These are phyloP conservation scores for Miscanthus lutarioriparius DNA, from an alignment of 176 grass and related monocot species.

Conservation along the genomic window DNA sequence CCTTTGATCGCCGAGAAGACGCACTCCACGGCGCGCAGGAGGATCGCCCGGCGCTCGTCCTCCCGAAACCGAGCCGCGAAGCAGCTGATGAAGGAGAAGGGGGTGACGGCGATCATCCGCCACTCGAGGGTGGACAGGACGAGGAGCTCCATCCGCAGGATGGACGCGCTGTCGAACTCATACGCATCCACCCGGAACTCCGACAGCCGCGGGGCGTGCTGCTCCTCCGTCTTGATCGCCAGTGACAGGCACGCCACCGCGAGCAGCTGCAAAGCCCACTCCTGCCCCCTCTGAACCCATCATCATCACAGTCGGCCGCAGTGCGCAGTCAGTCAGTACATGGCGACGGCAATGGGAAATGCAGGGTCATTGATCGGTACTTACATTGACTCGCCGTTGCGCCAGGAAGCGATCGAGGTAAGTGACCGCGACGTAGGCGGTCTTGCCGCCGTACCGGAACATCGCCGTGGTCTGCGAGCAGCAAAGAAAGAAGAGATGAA, in stretches of 20 bases:
- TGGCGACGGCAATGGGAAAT: neutral
- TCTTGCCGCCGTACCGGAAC: constrained; percentile 61
- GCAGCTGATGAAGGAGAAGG: constrained; percentile 79
- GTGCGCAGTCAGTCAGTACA: constrained; percentile 15
- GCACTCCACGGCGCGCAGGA: constrained; percentile 53
- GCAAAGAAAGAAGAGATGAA: neutral
- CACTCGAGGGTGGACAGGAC: constrained; percentile 67
- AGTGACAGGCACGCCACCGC: constrained; percentile 80
- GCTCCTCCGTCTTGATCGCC: constrained; percentile 89
- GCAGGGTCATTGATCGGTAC: neutral
- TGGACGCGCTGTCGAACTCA: constrained; percentile 41
- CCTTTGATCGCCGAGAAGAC: constrained; percentile 66
- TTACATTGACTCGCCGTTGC: constrained; percentile 53
- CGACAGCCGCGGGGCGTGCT: constrained; percentile 45
- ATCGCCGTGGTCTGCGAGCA: constrained; percentile 49
- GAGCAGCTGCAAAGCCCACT: constrained; percentile 74
- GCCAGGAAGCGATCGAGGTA: constrained; percentile 88
- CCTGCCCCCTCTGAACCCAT: constrained; percentile 50
- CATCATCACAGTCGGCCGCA: neutral
- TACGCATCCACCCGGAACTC: constrained; percentile 54
- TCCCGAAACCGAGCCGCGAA: constrained; percentile 53
- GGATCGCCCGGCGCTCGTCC: constrained; percentile 41
- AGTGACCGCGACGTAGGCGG: constrained; percentile 72
- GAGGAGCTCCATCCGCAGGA: constrained; percentile 88
- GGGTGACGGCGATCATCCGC: constrained; percentile 69